Evolutionary conservation across 2,329 filamentous ascomycete genomes (phyloP).

Genomic region (Elsinoe necatrix): DNA sequence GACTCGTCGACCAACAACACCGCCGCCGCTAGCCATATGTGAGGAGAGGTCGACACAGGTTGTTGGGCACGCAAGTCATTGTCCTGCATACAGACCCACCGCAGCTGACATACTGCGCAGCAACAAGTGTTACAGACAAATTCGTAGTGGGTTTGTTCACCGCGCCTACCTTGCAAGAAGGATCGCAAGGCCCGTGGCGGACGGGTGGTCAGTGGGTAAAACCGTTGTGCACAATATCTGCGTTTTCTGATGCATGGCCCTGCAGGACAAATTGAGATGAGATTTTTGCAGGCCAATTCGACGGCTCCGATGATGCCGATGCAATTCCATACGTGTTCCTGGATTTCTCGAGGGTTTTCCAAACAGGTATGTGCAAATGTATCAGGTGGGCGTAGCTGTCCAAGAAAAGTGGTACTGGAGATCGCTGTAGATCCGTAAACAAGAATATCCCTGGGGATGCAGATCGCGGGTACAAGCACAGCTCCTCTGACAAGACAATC

Average conservation of each 20-base stretch:
- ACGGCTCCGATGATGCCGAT: slow-evolving; percentile 9
- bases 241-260: slow-evolving; percentile 10
- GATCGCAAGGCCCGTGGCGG: slow-evolving; percentile 7
- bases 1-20: neutral
- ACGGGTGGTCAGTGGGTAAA: slow-evolving; percentile 13
- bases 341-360: neutral
- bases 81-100: slow-evolving; percentile 12
- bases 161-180: neutral
- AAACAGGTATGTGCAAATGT: slow-evolving; percentile 4
- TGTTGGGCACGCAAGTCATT: slow-evolving; percentile 14
- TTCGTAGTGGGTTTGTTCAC: neutral
- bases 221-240: slow-evolving; percentile 15
- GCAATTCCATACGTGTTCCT: neutral
- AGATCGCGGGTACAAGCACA: slow-evolving; percentile 11
- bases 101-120: slow-evolving; percentile 8
- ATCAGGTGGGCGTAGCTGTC: neutral
- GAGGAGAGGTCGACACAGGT: slow-evolving; percentile 3
- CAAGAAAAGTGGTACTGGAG: slow-evolving; percentile 13
- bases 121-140: slow-evolving; percentile 12
- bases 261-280: slow-evolving; percentile 3
- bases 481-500: neutral
- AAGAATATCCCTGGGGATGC: slow-evolving; percentile 13
- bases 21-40: slow-evolving; percentile 6
- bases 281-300: neutral
- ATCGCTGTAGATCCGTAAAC: slow-evolving; percentile 15